These are phyloP conservation scores for Cytospora chrysosperma DNA, from an alignment of 2,329 filamentous ascomycete species.

Conservation along the genomic window DNA sequence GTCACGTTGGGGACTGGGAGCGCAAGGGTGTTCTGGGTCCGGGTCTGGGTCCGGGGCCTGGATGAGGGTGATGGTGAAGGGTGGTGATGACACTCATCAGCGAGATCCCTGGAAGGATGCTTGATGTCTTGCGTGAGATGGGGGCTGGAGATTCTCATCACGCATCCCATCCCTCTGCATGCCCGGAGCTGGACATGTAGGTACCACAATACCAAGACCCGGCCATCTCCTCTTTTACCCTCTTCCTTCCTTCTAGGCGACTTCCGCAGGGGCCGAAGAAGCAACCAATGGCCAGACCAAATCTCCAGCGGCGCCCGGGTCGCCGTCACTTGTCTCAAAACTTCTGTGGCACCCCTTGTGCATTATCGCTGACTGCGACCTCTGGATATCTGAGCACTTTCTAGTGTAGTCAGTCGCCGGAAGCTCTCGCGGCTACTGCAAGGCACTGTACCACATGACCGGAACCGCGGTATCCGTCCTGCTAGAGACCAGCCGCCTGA, in stretches of 20 bases:
- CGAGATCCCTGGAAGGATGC: neutral
- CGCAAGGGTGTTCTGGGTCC: too few relatives aligned
- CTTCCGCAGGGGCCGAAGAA: neutral
- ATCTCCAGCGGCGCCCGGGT: neutral
- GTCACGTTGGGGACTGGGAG: conserved; percentile 1
- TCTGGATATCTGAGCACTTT: neutral
- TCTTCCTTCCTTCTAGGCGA: neutral
- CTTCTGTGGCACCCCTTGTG: neutral
- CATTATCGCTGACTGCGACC: neutral
- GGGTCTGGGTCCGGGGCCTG: too few relatives aligned
- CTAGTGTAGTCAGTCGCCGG: neutral
- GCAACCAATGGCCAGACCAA: neutral
- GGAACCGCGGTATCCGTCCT: conserved; percentile 6
- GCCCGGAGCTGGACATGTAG: neutral
- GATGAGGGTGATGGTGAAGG: too few relatives aligned
- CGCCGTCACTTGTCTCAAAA: neutral
- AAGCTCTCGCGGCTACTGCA: neutral
- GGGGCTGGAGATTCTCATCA: neutral
- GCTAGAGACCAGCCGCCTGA: neutral
- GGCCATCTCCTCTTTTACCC: neutral
- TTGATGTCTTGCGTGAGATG: neutral
- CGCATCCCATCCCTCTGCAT: neutral
- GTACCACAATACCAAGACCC: neutral
- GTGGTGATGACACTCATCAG: conserved; percentile 5
- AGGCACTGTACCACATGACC: neutral